phyloP scores from a whole-genome alignment of 257 asterid genomes.

The Eustoma russellianum region DNA sequence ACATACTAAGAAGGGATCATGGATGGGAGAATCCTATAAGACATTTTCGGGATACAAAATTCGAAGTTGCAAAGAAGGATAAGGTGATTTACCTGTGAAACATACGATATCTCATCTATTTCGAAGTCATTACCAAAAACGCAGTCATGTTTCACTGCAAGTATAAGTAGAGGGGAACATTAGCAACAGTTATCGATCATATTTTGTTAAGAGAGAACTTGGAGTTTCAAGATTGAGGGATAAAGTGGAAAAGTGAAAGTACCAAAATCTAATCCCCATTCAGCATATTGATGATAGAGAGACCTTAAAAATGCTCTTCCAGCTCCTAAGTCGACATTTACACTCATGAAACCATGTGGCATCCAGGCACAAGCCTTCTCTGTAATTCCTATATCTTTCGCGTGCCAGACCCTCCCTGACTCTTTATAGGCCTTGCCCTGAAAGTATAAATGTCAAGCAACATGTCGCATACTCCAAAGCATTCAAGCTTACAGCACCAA shows the following conservation, averaged over 20 bases:
- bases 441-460: too few species aligned
- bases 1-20: too few species aligned
- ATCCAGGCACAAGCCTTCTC: slow-evolving; percentile 86
- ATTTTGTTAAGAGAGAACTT: too few species aligned
- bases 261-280: slow-evolving; percentile 98
- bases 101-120: slow-evolving; percentile 60
- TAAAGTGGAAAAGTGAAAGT: slow-evolving; percentile 4
- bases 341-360: slow-evolving; percentile 90
- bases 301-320: slow-evolving; percentile 88
- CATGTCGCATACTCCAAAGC: too few species aligned
- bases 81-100: slow-evolving; percentile 51
- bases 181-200: background rate
- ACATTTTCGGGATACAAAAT: background rate
- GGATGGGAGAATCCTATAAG: background rate
- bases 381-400: slow-evolving; percentile 67
- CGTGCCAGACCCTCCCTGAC: slow-evolving; percentile 54
- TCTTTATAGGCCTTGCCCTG: slow-evolving; percentile 82
- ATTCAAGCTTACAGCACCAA: too few species aligned
- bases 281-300: slow-evolving; percentile 80
- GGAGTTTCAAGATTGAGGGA: too few species aligned
- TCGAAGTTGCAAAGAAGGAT: background rate
- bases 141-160: slow-evolving; percentile 85
- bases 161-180: slow-evolving; percentile 2
- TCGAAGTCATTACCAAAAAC: slow-evolving; percentile 83
- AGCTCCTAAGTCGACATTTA: slow-evolving; percentile 63